Base-by-base conservation (phyloP, 805 yeast species). In the Lipomyces lipofer region DNA sequence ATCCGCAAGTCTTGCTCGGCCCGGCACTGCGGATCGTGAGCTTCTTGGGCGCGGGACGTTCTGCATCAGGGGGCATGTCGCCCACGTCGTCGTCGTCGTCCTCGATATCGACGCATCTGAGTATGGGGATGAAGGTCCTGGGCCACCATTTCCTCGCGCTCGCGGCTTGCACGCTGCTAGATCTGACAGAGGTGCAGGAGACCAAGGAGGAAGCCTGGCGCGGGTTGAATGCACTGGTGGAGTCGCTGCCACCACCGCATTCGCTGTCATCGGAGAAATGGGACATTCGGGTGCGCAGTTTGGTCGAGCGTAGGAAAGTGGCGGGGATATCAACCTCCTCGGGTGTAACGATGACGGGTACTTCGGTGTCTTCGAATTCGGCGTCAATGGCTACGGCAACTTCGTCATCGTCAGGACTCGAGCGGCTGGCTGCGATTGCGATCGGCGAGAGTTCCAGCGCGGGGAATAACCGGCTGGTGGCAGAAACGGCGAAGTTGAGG, bases 81-180 rank as follows among this genome's bases (percentile, higher is more conserved):
- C 49, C 51, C 49, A 51, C 48, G 56, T 15, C 25, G n/a, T 15
- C n/a, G n/a, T 12, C 38, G 4, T 17, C 38, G 2, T n/a, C 30
- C 32, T n/a, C 17, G 12, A 8, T 6, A 4, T 43, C 33, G 46
- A 10, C 19, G 10, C 15, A 17, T 27, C 10, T n/a, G 32, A 48
- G 13, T 19, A 45, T n/a, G 7, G 43, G 33, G 21, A 15, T 30
- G 30, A 15, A 49, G 46, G 38, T 32, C 12, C 46, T 60, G 9
- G 57, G 29, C 29, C 60, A 60, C 27, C 67, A 64, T 39, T 61
- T 61, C 39, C 56, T 60, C 15, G 62, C 52, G 27, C 51, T 64
- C 9, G 56, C 64, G 10, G 52, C 43, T 10, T 33, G 48, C n/a
- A 60, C 63, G n/a, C 44, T 64, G 25, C 47, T 61, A 10, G 56